A percentile compares a stretch with the other conserved stretches of the same genome.
These are phyloP conservation scores for Exsudoporus floridanus DNA, from an alignment of 1,284 basidiomycete species.

Conservation along the genomic window DNA sequence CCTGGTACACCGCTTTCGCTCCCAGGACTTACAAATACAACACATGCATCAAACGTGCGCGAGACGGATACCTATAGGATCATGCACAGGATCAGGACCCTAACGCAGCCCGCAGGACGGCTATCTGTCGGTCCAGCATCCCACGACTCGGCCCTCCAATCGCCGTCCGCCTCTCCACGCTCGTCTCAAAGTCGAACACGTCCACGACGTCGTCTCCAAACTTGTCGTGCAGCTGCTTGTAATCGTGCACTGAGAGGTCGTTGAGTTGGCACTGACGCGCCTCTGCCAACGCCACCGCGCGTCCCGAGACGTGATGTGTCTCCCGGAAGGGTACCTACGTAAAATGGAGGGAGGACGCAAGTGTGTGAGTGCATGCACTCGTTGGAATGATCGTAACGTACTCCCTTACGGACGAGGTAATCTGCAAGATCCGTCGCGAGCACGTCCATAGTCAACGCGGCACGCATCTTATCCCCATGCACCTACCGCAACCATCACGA, in stretches of 20 bases:
- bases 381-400: constrained; percentile 50
- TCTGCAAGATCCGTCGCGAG: constrained; percentile 97
- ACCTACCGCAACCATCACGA: constrained; percentile 50
- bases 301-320: constrained; percentile 97
- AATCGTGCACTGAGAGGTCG: constrained; percentile 79
- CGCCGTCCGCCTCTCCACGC: constrained; percentile 91
- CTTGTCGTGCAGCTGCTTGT: constrained; percentile 69
- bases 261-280: constrained; percentile 78
- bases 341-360: neutral
- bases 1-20: neutral
- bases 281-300: constrained; percentile 93
- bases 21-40: neutral
- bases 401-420: constrained; percentile 97
- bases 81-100: neutral
- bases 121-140: constrained; percentile 85
- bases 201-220: constrained; percentile 81
- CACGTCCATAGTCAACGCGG: constrained; percentile 93
- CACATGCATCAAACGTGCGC: neutral
- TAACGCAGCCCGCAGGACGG: constrained; percentile 53
- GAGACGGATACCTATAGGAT: neutral
- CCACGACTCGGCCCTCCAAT: constrained; percentile 88
- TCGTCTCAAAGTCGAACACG: constrained; percentile 92
- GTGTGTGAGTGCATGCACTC: neutral
- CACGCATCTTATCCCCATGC: constrained; percentile 85
- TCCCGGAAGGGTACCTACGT: constrained; percentile 88